Base-by-base conservation (phyloP, 768 basidiomycete genomes). In the Austroboletus festivus region DNA sequence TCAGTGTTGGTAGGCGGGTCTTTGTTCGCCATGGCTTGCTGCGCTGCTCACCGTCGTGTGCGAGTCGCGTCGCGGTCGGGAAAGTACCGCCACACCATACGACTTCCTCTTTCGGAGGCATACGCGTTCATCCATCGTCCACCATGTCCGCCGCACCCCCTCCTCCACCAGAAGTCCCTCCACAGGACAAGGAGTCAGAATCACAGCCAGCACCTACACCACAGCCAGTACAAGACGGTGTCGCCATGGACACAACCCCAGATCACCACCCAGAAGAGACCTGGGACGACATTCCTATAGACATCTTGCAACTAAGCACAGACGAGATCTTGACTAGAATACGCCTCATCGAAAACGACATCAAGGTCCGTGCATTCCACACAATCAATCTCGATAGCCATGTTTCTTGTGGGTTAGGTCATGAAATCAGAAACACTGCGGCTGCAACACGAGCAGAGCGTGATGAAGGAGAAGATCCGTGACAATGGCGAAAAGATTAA, bases 401-500 rank as follows among this genome's bases (percentile, higher is more conserved):
- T 22, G 40, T 15, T 48, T 26, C 48, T 12, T 19, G 33, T 40
- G 12, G 16, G 20, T 15, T 38, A 96, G 93, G 93, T 99, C 57
- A 96, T 99, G 89, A 83, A 90, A 59, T 95, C 93, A 57, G 96
- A 98, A 71, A 92, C 86, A 10, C 73, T 89, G 55, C 81, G 96
- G 43, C 71, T 99, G 47, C 85, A 89, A 60, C 95, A 98, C 64
- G 96, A 98, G 68, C 90, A 95, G 70, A 87, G 73, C 57, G 86
- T 87, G 56, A 98, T 99, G 96, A 88, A 91, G 65, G 94, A 97
- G 76, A 96, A 95, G 79, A 96, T 99, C 63, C 83, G 91, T 45
- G 96, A 99, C 65, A 99, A 97, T 54, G 86, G 87, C 39, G 93
- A 96, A 72, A 98, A 98, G 74, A 90, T 99, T 56, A 96, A 96